A percentile compares a stretch with the other conserved stretches of the same genome.
Evolutionary conservation across 345 rosid species (phyloP).

Genomic region (Microcos paniculata): DNA sequence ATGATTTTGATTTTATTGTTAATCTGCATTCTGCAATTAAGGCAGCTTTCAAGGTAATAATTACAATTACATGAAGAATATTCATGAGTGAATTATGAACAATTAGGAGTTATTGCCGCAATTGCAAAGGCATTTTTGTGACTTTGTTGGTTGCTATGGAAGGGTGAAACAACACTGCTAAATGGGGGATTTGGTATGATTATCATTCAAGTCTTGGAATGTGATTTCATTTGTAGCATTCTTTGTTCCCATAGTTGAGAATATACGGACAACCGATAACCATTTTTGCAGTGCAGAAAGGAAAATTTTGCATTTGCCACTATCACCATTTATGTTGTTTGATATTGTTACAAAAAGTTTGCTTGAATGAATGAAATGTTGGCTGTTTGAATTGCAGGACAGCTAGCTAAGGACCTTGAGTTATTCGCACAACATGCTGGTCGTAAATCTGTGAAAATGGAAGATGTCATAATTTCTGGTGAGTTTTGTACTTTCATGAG

Average conservation of each 20-base stretch:
- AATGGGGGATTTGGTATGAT: not conserved
- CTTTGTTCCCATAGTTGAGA: not conserved
- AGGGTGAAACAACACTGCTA: not conserved
- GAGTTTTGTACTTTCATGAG: conserved; percentile 17
- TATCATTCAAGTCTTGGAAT: not conserved
- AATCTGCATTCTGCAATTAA: not conserved
- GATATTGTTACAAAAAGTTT: not conserved
- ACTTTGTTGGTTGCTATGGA: not conserved
- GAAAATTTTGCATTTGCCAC: not conserved
- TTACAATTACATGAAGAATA: not conserved
- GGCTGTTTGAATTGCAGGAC: conserved; percentile 49
- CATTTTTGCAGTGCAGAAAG: not conserved
- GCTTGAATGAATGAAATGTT: conserved; percentile 12
- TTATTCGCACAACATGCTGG: conserved; percentile 89
- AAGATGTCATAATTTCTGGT: conserved; percentile 87
- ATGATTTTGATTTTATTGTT: not conserved
- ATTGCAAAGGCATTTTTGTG: not conserved
- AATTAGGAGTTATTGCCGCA: not conserved
- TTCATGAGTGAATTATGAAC: not conserved
- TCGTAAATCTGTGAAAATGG: conserved; percentile 79
- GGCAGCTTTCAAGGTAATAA: not conserved
- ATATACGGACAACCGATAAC: not conserved
- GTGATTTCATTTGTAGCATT: not conserved
- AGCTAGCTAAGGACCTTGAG: conserved; percentile 75
- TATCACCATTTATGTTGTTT: not conserved